A percentile compares a stretch with the other conserved stretches of the same genome.
phyloP scores from a whole-genome alignment of 192 early-diverging fungal genomes.

The Gamsiella multidivaricata region DNA sequence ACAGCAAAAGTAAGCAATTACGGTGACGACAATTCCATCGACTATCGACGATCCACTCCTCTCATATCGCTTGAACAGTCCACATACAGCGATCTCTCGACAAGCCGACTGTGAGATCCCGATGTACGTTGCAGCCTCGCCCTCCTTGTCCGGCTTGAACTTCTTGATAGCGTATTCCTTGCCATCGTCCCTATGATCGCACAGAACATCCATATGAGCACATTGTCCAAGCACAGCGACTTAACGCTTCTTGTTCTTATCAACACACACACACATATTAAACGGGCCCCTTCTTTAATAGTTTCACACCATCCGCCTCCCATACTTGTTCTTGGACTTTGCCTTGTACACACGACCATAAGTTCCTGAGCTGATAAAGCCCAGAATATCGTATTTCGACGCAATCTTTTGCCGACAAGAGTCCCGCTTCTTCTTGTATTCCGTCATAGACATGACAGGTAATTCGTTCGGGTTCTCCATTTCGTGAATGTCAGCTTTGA shows the following conservation, averaged over 20 bases:
- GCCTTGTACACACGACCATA: constrained; percentile 98
- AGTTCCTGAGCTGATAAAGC: constrained; percentile 95
- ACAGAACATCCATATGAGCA: background rate
- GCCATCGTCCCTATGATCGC: constrained; percentile 40
- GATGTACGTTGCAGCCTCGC: constrained; percentile 74
- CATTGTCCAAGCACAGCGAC: background rate
- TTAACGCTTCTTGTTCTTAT: no score
- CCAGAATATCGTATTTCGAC: constrained; percentile 84
- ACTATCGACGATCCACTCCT: no score
- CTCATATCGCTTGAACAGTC: no score
- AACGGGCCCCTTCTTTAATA: no score
- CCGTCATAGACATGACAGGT: constrained; percentile 61
- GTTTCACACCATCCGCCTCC: no score
- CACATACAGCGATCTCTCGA: constrained; percentile 85
- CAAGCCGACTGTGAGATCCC: constrained; percentile 96
- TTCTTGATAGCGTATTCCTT: constrained; percentile 94
- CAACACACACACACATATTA: no score
- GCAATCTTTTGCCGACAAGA: constrained; percentile 67
- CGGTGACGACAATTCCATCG: no score
- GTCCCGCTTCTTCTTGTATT: constrained; percentile 65
- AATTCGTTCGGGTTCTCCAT: constrained; percentile 38
- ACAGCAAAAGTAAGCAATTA: background rate
- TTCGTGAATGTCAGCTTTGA: no score
- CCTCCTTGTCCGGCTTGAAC: constrained; percentile 97
- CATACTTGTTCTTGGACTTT: constrained; percentile 65